Percentiles rank a stretch among this genome's conserved stretches.
These are phyloP conservation scores for Umbelopsis sp. DNA, from an alignment of 371 early-diverging fungal species.

Conservation along the genomic window DNA sequence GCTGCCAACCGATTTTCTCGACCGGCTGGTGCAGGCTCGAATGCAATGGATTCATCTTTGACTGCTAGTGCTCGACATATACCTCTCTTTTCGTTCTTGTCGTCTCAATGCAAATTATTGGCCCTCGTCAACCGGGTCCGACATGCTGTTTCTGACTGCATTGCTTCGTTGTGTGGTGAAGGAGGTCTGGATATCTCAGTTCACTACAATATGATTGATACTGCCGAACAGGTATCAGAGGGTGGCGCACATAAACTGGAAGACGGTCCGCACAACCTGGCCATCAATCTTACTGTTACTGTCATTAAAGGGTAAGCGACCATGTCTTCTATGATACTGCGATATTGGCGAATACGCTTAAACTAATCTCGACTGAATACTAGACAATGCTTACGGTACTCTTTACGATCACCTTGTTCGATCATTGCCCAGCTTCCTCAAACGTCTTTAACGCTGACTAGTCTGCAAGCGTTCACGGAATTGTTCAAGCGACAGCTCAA, in stretches of 20 bases:
- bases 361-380: neutral
- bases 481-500: slow-evolving; percentile 50
- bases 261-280: slow-evolving; percentile 36
- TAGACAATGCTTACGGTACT: slow-evolving; percentile 38
- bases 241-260: slow-evolving; percentile 23
- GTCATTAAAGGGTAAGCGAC: slow-evolving; percentile 44
- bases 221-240: slow-evolving; percentile 1
- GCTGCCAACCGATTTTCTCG: neutral
- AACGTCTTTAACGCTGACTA: slow-evolving; percentile 43
- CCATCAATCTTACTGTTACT: slow-evolving; percentile 36
- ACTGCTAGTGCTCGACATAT: neutral
- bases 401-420: slow-evolving; percentile 38
- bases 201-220: slow-evolving; percentile 35
- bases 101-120: slow-evolving; percentile 43
- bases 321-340: too few relatives aligned
- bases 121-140: slow-evolving; percentile 48
- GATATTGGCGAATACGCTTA: neutral
- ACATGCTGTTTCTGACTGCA: slow-evolving; percentile 33
- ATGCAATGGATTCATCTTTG: slow-evolving; percentile 16
- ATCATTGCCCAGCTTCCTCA: slow-evolving; percentile 48
- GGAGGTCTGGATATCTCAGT: slow-evolving; percentile 37
- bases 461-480: slow-evolving; percentile 46
- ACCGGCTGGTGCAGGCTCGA: neutral
- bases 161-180: slow-evolving; percentile 38
- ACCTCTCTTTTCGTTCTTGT: slow-evolving; percentile 36